These are phyloP conservation scores for Alternaria sp. DNA, from an alignment of 2,329 filamentous ascomycete species.

Conservation along the genomic window DNA sequence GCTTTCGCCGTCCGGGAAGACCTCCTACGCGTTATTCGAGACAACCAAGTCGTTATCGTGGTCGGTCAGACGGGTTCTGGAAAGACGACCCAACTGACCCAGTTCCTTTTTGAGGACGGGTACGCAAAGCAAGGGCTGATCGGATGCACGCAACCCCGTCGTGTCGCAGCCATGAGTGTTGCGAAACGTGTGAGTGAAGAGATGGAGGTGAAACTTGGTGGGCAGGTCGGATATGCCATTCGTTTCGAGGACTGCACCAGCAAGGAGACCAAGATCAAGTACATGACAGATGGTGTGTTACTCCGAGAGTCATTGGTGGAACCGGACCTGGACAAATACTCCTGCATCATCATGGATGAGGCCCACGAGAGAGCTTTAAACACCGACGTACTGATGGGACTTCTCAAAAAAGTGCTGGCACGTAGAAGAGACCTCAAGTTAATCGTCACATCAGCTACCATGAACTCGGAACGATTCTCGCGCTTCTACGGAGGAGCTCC, in stretches of 20 bases:
- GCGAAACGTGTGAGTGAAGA: conserved; percentile 98
- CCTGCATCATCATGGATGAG: conserved; percentile 99
- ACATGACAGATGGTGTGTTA: conserved; percentile 98
- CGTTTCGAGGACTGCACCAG: conserved; percentile 98
- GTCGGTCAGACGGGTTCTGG: conserved; percentile 97
- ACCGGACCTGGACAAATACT: conserved; percentile 91
- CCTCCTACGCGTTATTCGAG: conserved; percentile 85
- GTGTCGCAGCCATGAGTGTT: conserved; percentile 98
- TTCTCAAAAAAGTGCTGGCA: conserved; percentile 96
- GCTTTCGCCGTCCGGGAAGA: conserved; percentile 97
- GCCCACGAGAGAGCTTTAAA: conserved; percentile 96
- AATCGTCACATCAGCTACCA: conserved; percentile 97
- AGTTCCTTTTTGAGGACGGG: conserved; percentile 94
- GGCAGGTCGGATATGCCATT: conserved; percentile 92
- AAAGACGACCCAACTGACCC: conserved; percentile 96
- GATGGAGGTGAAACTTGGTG: conserved; percentile 92
- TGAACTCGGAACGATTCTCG: conserved; percentile 96
- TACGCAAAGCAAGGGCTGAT: conserved; percentile 90
- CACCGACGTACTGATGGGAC: conserved; percentile 94
- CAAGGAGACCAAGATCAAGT: conserved; percentile 94
- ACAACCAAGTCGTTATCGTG: conserved; percentile 97
- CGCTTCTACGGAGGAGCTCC: conserved; percentile 96
- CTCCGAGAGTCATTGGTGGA: conserved; percentile 93
- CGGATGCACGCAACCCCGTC: conserved; percentile 92
- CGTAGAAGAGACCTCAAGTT: conserved; percentile 89